Conservation (phyloP, 2,329 filamentous ascomycete genomes). For the Aspergillus terreus region DNA sequence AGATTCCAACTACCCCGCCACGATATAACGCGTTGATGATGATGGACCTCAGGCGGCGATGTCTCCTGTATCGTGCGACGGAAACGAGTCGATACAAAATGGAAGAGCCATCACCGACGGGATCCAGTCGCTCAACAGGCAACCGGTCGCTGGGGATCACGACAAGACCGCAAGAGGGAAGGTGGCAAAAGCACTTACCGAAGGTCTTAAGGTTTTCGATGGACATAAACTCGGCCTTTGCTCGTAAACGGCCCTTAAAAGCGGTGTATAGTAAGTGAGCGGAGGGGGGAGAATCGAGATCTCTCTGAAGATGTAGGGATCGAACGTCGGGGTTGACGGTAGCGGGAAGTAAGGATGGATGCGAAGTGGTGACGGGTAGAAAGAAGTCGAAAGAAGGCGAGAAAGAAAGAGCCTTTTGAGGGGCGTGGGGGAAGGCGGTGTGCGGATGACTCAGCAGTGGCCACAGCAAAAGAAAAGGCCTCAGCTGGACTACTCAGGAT, state of each 20-base stretch:
- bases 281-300: slow-evolving; percentile 29
- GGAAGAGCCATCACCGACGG: no score
- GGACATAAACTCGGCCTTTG: slow-evolving; percentile 90
- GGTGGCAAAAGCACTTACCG: slow-evolving; percentile 59
- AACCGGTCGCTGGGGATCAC: background rate
- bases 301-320: slow-evolving; percentile 26
- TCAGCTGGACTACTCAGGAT: background rate
- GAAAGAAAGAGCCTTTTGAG: slow-evolving; percentile 34
- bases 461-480: background rate
- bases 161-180: slow-evolving; percentile 15
- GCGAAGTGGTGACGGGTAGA: slow-evolving; percentile 23
- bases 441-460: slow-evolving; percentile 23
- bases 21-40: slow-evolving; percentile 9
- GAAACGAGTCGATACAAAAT: no score
- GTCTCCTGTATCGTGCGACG: background rate
- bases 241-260: slow-evolving; percentile 48
- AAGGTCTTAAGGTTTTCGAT: slow-evolving; percentile 98
- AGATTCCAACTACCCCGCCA: slow-evolving; percentile 35
- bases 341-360: slow-evolving; percentile 7
- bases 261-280: slow-evolving; percentile 29
- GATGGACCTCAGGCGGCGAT: background rate
- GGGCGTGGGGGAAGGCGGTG: slow-evolving; percentile 34
- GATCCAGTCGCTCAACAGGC: background rate
- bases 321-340: slow-evolving; percentile 14
- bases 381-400: slow-evolving; percentile 19